Percentiles rank a stretch among this genome's conserved stretches.
Evolutionary conservation across 192 early-diverging fungal genomes (phyloP).

Genomic region (Coemansia sp.): DNA sequence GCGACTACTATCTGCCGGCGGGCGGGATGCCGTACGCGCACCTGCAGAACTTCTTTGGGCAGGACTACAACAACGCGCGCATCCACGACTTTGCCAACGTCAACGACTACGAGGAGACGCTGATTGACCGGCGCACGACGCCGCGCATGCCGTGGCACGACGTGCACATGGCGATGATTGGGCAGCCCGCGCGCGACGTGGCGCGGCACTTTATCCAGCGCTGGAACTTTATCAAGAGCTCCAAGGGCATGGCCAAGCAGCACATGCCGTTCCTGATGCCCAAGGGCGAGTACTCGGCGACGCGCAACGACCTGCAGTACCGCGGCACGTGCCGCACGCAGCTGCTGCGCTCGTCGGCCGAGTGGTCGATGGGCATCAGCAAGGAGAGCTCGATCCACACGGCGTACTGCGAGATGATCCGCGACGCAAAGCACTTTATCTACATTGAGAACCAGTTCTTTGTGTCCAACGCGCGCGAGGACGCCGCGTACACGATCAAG

Average conservation of each 20-base stretch:
- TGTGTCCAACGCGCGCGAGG: slow-evolving; percentile 55
- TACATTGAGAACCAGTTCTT: slow-evolving; percentile 96
- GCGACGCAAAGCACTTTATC: slow-evolving; percentile 72
- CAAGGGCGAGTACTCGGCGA: slow-evolving; percentile 61
- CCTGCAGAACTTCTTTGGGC: slow-evolving; percentile 61
- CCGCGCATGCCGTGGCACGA: slow-evolving; percentile 92
- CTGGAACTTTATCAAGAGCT: slow-evolving; percentile 85
- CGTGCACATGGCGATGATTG: slow-evolving; percentile 73
- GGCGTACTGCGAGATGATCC: slow-evolving; percentile 73
- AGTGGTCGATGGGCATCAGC: slow-evolving; percentile 65
- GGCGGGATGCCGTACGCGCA: slow-evolving; percentile 43
- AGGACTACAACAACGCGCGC: slow-evolving; percentile 85
- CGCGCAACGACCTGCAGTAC: slow-evolving; percentile 58
- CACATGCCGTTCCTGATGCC: slow-evolving; percentile 66
- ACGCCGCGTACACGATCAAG: slow-evolving; percentile 62
- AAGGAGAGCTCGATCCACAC: slow-evolving; percentile 76
- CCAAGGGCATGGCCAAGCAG: slow-evolving; percentile 58
- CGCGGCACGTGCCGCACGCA: slow-evolving; percentile 64
- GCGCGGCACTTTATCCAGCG: slow-evolving; percentile 82
- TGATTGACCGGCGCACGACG: slow-evolving; percentile 53
- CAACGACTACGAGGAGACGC: slow-evolving; percentile 50
- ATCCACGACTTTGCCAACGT: slow-evolving; percentile 72
- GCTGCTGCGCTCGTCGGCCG: slow-evolving; percentile 62
- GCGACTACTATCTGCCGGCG: slow-evolving; percentile 61
- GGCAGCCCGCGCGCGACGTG: slow-evolving; percentile 75